These are phyloP conservation scores for Mycosarcoma maydis DNA, from an alignment of 1,284 basidiomycete species.

Conservation along the genomic window DNA sequence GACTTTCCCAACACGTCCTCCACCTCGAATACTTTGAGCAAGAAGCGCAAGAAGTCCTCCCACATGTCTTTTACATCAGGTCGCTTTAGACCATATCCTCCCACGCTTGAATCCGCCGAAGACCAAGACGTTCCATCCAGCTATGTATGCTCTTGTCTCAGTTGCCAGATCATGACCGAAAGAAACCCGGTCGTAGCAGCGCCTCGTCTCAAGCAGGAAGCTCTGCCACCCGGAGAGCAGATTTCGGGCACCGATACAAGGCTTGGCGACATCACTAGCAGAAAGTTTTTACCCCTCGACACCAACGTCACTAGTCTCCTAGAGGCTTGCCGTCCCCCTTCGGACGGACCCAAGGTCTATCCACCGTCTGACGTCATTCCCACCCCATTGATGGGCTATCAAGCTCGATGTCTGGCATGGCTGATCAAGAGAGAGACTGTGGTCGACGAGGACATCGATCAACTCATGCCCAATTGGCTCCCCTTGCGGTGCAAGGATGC, in stretches of 20 bases:
- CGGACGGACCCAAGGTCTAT: conserved; percentile 19
- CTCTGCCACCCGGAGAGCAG: conserved; percentile 12
- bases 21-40: conserved; percentile 12
- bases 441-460: conserved; percentile 26
- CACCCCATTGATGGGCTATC: conserved; percentile 37
- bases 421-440: conserved; percentile 43
- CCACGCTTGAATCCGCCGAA: background rate
- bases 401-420: conserved; percentile 46
- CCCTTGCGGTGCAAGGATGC: conserved; percentile 31
- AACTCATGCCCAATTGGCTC: conserved; percentile 42
- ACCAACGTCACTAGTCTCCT: conserved; percentile 43
- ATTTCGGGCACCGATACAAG: conserved; percentile 18
- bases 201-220: conserved; percentile 9
- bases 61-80: too few species aligned
- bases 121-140: background rate
- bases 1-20: conserved; percentile 19
- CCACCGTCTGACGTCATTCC: conserved; percentile 38
- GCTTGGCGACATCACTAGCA: conserved; percentile 22
- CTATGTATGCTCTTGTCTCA: conserved; percentile 2
- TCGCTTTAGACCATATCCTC: too few species aligned
- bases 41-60: conserved; percentile 30
- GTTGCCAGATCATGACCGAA: background rate
- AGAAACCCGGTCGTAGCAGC: background rate
- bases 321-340: conserved; percentile 40
- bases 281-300: conserved; percentile 35